phyloP scores from a whole-genome alignment of 2,329 filamentous ascomycete species.

The Chrysosporium queenslandicum region DNA sequence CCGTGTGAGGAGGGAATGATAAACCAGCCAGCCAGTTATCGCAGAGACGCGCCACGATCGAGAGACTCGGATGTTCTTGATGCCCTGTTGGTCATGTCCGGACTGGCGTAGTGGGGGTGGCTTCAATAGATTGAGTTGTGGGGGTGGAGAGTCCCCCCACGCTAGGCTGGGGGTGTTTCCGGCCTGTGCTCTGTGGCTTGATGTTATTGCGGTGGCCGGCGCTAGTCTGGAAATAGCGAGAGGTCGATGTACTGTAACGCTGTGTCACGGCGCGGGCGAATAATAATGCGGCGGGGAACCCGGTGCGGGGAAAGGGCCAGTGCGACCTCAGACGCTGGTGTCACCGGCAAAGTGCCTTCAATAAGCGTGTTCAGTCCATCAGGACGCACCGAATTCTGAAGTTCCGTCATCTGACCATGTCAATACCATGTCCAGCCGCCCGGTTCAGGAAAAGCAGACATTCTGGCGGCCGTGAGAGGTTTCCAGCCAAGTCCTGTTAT shows the following conservation, averaged over 20 bases:
- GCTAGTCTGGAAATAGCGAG: no score
- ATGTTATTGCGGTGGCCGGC: background rate
- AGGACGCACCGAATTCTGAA: background rate
- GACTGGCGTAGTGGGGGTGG: background rate
- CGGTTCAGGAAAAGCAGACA: no score
- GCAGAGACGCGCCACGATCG: background rate
- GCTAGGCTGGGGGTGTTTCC: background rate
- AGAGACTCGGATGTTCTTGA: background rate
- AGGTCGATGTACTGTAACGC: slow-evolving; percentile 1
- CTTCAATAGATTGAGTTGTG: background rate
- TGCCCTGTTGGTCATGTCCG: no score
- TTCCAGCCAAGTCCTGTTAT: background rate
- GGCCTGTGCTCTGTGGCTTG: background rate
- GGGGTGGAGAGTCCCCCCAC: background rate
- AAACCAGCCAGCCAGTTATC: background rate
- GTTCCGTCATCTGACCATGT: background rate
- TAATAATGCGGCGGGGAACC: background rate
- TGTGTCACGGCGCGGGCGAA: background rate
- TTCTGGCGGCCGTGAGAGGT: background rate
- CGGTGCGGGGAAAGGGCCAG: background rate
- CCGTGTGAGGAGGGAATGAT: background rate
- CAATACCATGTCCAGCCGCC: no score
- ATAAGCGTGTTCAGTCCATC: background rate
- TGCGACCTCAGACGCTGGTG: no score
- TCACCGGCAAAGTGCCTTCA: background rate